phyloP scores from a whole-genome alignment of 345 rosid genomes.

The Angophora floribunda region DNA sequence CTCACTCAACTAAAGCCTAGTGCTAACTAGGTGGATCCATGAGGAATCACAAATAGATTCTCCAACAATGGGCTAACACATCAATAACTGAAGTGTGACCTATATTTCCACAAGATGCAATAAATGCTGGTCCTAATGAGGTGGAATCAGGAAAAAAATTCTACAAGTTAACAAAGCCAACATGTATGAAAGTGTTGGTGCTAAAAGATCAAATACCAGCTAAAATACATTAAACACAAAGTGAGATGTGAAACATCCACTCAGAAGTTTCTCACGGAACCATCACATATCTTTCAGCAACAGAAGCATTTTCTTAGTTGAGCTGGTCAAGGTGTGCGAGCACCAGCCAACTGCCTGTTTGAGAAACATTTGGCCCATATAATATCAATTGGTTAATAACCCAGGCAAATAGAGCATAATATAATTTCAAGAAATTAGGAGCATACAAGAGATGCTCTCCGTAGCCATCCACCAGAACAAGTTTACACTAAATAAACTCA shows the following conservation, averaged over 20 bases:
- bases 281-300: neutral
- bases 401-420: neutral
- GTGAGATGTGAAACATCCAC: neutral
- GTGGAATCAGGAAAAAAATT: neutral
- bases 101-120: neutral
- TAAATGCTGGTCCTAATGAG: neutral
- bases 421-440: neutral
- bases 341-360: neutral
- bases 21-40: neutral
- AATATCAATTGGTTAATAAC: neutral
- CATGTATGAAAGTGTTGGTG: neutral
- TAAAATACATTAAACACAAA: neutral
- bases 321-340: neutral
- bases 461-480: neutral
- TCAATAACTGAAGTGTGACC: neutral
- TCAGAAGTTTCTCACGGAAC: neutral
- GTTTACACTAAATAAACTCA: neutral
- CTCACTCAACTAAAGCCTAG: neutral
- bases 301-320: neutral
- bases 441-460: neutral
- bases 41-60: neutral
- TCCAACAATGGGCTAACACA: accelerated
- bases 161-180: neutral
- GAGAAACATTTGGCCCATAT: neutral
- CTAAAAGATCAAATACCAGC: neutral